phyloP scores from a whole-genome alignment of 1,284 basidiomycete species.

The Marasmius sp. region DNA sequence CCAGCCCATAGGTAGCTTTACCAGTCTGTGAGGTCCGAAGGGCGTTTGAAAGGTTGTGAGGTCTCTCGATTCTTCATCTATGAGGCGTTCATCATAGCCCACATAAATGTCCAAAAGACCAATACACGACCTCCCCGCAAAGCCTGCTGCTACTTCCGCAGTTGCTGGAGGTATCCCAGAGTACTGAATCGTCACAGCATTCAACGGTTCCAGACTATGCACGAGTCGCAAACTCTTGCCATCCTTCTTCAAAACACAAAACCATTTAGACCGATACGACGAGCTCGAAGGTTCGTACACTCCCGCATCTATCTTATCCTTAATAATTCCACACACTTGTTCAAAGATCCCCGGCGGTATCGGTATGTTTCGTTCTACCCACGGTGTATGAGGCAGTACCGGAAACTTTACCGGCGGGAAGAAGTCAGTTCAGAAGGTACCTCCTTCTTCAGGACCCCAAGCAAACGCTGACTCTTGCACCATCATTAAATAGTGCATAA shows the following conservation, averaged over 20 bases:
- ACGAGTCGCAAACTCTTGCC: slow-evolving; percentile 30
- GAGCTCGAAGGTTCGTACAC: slow-evolving; percentile 37
- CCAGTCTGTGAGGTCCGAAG: slow-evolving; percentile 17
- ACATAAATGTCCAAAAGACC: slow-evolving; percentile 18
- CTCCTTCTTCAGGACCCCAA: neutral
- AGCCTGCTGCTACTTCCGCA: slow-evolving; percentile 6
- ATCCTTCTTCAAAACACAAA: slow-evolving; percentile 38
- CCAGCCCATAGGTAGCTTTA: slow-evolving; percentile 28
- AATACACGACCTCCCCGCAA: slow-evolving; percentile 6
- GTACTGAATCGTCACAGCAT: slow-evolving; percentile 31
- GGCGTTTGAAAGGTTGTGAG: slow-evolving; percentile 29
- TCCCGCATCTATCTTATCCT: slow-evolving; percentile 23
- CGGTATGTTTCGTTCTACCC: slow-evolving; percentile 20
- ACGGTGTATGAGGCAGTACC: slow-evolving; percentile 16
- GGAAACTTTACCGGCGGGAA: too few species aligned
- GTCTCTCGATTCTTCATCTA: slow-evolving; percentile 27
- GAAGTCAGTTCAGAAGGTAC: too few species aligned
- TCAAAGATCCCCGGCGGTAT: slow-evolving; percentile 23
- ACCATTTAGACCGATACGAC: slow-evolving; percentile 38
- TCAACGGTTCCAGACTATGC: slow-evolving; percentile 31
- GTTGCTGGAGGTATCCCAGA: slow-evolving; percentile 24
- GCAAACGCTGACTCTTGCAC: slow-evolving; percentile 15
- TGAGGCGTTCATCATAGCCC: slow-evolving; percentile 22
- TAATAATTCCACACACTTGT: slow-evolving; percentile 8
- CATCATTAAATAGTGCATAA: slow-evolving; percentile 25